Base-by-base conservation (phyloP, 2,329 filamentous ascomycete species). In the Fusarium armeniacum region DNA sequence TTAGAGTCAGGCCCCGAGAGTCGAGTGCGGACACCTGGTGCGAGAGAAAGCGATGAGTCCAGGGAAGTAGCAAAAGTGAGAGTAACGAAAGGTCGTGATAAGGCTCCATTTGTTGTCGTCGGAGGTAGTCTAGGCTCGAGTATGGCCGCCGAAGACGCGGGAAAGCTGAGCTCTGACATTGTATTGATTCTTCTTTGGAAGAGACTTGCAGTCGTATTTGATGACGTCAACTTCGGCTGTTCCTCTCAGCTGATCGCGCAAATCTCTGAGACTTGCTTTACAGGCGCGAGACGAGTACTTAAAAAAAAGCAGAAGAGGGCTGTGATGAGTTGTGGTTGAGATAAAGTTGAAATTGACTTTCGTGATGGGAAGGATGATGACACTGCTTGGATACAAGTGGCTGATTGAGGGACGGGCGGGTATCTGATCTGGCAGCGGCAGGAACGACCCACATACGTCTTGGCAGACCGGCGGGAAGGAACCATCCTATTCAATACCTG, bases 41-140 rank as follows among this genome's bases (percentile, higher is more conserved):
- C 85, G 30, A 95, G 85, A 3, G 94, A 88, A 52, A 97, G 85
- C 56, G 90, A 88, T 41, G 91, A 91, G 81, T 98, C 95, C 71
- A 99, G 90, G 6, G 94, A 98, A 9, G 91, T 91, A 24, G 96
- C 95, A 79, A 94, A 98, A 15, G 95, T 98, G 41, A 98, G 85
- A 3, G 94, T 98, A 51, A 93, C 86, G 76, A 86, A 87, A 13
- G 83, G 83, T 12, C 77, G 73, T 3, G 40, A 30, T 7, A 30
- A 33, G 13, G 62, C 41, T 10, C 60, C 30, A 30, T 54, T 24
- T 3, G 46, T 32, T 3, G 59, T 16, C 32, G 28, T 28, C 10
- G 60, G 62, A 1, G 81, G 80, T 9, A 82, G 74, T 22, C 78
- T 78, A 33, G 75, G 60, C 53, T 81, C 76, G 4, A 82, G 74